A percentile compares a stretch with the other conserved stretches of the same genome.
Conservation (phyloP, 768 basidiomycete genomes). For the Dictyophora rubrovolvata region DNA sequence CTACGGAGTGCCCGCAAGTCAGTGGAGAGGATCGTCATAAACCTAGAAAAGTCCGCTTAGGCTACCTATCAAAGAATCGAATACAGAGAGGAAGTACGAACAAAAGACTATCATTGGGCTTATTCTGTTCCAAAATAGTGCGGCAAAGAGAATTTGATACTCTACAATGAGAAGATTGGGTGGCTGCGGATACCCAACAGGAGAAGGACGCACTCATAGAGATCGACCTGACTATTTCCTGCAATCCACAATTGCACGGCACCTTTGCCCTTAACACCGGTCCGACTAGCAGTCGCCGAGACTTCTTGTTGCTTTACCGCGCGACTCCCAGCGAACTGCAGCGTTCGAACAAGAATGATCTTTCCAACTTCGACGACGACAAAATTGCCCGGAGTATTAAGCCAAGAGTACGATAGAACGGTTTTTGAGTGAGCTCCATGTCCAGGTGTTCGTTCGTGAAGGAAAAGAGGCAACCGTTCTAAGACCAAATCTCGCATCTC, state of each 20-base stretch:
- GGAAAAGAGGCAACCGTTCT: slow-evolving; percentile 81
- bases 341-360: slow-evolving; percentile 49
- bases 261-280: slow-evolving; percentile 31
- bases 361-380: slow-evolving; percentile 60
- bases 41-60: background rate
- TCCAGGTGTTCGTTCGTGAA: slow-evolving; percentile 64
- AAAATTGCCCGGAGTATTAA: slow-evolving; percentile 54
- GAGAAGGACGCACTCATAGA: slow-evolving; percentile 71
- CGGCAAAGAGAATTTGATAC: slow-evolving; percentile 79
- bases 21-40: slow-evolving; percentile 91
- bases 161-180: slow-evolving; percentile 29
- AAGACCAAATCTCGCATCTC: slow-evolving; percentile 57
- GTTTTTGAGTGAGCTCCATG: slow-evolving; percentile 40
- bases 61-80: background rate
- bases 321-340: slow-evolving; percentile 41
- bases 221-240: slow-evolving; percentile 64
- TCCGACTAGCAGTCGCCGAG: slow-evolving; percentile 57
- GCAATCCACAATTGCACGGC: slow-evolving; percentile 75
- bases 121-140: slow-evolving; percentile 64
- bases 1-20: slow-evolving; percentile 73
- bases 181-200: background rate
- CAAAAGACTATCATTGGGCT: slow-evolving; percentile 78
- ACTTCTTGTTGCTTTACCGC: slow-evolving; percentile 52
- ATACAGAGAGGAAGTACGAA: slow-evolving; percentile 15
- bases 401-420: slow-evolving; percentile 54